phyloP scores from a whole-genome alignment of 345 rosid species.

The Populus simonii region DNA sequence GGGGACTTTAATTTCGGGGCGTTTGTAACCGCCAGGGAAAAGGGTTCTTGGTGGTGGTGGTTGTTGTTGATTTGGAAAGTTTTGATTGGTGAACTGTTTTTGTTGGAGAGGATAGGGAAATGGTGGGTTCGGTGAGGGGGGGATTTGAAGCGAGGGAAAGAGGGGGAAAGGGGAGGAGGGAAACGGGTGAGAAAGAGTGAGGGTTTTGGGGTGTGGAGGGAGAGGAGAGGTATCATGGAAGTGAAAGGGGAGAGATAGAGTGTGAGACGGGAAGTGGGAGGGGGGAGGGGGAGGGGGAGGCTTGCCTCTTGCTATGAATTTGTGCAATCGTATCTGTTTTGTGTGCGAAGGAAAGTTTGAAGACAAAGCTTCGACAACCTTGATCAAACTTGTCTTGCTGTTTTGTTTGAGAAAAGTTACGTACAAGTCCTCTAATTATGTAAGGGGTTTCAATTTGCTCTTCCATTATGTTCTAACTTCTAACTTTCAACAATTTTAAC shows the following conservation, averaged over 20 bases:
- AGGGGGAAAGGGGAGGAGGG: constrained; percentile 18
- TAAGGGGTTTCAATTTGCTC: too few relatives aligned
- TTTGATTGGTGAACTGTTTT: constrained; percentile 1
- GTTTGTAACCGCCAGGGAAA: constrained; percentile 94
- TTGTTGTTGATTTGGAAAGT: constrained; percentile 7
- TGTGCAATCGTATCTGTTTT: not conserved
- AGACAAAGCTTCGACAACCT: not conserved
- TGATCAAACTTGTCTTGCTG: not conserved
- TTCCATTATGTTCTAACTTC: too few relatives aligned
- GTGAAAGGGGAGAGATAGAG: not conserved
- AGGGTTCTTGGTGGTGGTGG: constrained; percentile 56
- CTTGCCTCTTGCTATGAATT: not conserved
- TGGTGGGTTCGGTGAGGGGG: constrained; percentile 31
- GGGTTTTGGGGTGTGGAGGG: constrained; percentile 16
- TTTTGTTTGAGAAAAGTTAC: too few relatives aligned
- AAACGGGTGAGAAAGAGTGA: not conserved
- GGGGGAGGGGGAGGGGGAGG: not conserved
- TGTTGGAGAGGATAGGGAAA: constrained; percentile 28
- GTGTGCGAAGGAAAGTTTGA: not conserved
- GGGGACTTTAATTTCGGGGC: constrained; percentile 77
- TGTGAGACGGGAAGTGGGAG: not conserved
- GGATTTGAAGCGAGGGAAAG: constrained; percentile 26
- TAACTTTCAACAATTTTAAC: too few relatives aligned
- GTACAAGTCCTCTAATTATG: too few relatives aligned
- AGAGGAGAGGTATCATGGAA: constrained; percentile 44